Evolutionary conservation across 345 rosid species (phyloP).

Genomic region (Salix caprea): DNA sequence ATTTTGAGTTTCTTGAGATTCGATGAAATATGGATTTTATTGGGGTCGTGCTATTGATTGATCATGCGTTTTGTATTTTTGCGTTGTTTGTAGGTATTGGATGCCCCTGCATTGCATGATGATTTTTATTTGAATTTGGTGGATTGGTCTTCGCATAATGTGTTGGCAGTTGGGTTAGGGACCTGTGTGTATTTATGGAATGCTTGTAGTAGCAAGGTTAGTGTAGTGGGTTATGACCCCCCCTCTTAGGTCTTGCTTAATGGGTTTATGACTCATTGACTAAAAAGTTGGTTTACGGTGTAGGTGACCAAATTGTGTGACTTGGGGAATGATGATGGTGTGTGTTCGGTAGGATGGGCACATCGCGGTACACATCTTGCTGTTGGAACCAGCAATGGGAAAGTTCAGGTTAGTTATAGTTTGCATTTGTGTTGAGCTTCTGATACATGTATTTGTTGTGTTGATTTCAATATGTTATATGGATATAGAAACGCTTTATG

Average conservation of each 20-base stretch:
- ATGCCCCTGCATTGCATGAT: constrained; percentile 98
- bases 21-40: not conserved
- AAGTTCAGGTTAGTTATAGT: constrained; percentile 58
- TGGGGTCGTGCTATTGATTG: not conserved
- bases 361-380: constrained; percentile 82
- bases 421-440: not conserved
- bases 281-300: not conserved
- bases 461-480: not conserved
- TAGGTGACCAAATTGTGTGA: constrained; percentile 98
- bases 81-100: constrained; percentile 60
- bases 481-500: not conserved
- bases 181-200: constrained; percentile 98
- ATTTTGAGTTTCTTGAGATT: not conserved
- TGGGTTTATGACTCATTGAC: not conserved
- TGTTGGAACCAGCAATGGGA: constrained; percentile 84
- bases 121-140: constrained; percentile 96
- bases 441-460: not conserved
- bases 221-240: not conserved
- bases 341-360: constrained; percentile 97
- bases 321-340: constrained; percentile 76
- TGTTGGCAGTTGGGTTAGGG: constrained; percentile 87
- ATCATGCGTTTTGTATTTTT: not conserved
- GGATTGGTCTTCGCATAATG: constrained; percentile 97
- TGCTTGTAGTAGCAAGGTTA: constrained; percentile 96
- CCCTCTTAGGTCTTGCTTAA: not conserved